Evolutionary conservation across 2,329 filamentous ascomycete species (phyloP).

Genomic region (Hirsutella thompsonii): DNA sequence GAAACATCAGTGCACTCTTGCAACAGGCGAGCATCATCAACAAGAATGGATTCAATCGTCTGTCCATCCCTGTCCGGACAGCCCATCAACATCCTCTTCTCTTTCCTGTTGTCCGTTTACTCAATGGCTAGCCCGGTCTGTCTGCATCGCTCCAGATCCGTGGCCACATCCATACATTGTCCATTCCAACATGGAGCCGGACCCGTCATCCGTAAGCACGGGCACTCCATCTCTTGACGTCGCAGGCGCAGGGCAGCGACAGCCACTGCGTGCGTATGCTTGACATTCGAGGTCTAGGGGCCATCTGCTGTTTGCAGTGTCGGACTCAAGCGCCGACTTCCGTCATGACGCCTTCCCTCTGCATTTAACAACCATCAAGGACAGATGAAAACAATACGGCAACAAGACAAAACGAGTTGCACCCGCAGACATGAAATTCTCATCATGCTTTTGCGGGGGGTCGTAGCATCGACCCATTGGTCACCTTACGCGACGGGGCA

Average conservation of each 20-base stretch:
- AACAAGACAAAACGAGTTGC: not conserved
- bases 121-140: constrained; percentile 17
- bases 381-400: constrained; percentile 15
- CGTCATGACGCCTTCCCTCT: no score
- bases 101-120: not conserved
- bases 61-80: constrained; percentile 14
- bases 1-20: no score
- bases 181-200: no score
- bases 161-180: constrained; percentile 15
- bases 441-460: constrained; percentile 25
- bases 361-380: no score
- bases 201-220: no score
- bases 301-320: no score
- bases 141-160: constrained; percentile 11
- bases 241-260: no score
- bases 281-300: no score
- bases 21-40: no score
- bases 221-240: no score
- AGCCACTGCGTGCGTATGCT: no score
- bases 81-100: not conserved
- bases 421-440: constrained; percentile 15
- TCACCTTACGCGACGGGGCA: constrained; percentile 13
- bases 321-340: no score
- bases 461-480: constrained; percentile 42
- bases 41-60: constrained; percentile 43